Conservation (phyloP, 352 stramenopile genomes). For the Pythium guiyangense region DNA sequence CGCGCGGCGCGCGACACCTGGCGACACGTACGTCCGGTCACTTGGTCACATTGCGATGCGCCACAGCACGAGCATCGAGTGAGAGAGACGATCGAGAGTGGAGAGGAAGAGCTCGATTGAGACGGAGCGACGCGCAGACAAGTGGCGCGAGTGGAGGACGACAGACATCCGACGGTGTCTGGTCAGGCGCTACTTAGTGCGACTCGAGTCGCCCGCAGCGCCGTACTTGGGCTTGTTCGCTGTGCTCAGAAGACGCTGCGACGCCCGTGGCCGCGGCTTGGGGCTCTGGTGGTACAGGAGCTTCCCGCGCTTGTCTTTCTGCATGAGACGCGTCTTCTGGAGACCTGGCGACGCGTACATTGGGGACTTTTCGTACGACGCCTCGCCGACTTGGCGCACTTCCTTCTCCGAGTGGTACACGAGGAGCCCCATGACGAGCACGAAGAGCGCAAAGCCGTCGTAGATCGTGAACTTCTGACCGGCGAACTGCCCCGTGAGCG, state of each 20-base stretch:
- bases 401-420: conserved; percentile 53
- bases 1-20: conserved; percentile 23
- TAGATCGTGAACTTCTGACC: conserved; percentile 34
- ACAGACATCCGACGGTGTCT: no score
- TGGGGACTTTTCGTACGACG: conserved; percentile 79
- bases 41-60: conserved; percentile 29
- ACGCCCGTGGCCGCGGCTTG: conserved; percentile 47
- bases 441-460: conserved; percentile 21
- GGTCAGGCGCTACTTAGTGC: no score
- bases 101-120: conserved; percentile 20
- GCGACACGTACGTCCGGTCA: conserved; percentile 46
- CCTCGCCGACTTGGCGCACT: no score
- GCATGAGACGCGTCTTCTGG: conserved; percentile 74
- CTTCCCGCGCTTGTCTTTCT: conserved; percentile 26
- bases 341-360: conserved; percentile 78
- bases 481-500: no score
- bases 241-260: no score
- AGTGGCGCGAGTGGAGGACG: no score
- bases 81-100: conserved; percentile 42
- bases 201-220: conserved; percentile 1
- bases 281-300: conserved; percentile 11
- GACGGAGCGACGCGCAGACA: no score
- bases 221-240: no score
- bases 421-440: conserved; percentile 26
- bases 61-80: background rate